Base-by-base conservation (phyloP, 495 filamentous ascomycete species). In the Pyrenula massariospora region DNA sequence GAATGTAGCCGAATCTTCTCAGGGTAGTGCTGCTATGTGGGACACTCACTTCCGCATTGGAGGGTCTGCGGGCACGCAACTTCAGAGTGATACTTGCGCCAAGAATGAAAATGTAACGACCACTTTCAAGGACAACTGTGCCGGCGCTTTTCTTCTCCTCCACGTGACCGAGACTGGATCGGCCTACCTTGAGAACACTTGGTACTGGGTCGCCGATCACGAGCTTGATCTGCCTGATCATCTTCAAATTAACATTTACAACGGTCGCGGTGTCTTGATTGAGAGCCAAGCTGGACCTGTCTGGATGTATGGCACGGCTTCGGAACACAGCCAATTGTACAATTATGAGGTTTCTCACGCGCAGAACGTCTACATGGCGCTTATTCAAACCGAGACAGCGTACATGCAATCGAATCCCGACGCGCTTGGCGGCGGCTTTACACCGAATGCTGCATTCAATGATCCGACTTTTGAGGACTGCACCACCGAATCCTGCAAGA, bases 141-240 rank as follows among this genome's bases (percentile, higher is more conserved):
- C 87, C 52, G 80, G 84, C 24, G 77, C 89, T 12, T 93, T 93
- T 77, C 73, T 95, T 72, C 80, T 92, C 55, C 71, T 97, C 20
- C 90, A 95, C 66, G 70, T 95, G 42, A 88, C 88, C 3, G 63
- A 77, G 50, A 73, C 81, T 23, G 88, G 79, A 3, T 84, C 80
- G 54, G 79, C 84, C 15, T 95, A 95, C 68, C 70, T 95, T 52
- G 92, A 96, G 72, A 96, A 97, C 71, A 83, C 81, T 49, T 97
- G 92, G 92, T 87, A 86, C 69, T 97, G 92, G 92, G 89, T 91
- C 24, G 83, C 92, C 1, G 92, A 97, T 68, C 92, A 97, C 74
- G 87, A 89, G 58, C 84, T 97, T 48, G 92, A 96, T 66, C 79
- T 82, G 2, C 50, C 69, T 8, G 85, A 87, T 63, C 81, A 88